Conservation (phyloP, 768 basidiomycete species). For the Tylopilus plumbeoviolaceoides region DNA sequence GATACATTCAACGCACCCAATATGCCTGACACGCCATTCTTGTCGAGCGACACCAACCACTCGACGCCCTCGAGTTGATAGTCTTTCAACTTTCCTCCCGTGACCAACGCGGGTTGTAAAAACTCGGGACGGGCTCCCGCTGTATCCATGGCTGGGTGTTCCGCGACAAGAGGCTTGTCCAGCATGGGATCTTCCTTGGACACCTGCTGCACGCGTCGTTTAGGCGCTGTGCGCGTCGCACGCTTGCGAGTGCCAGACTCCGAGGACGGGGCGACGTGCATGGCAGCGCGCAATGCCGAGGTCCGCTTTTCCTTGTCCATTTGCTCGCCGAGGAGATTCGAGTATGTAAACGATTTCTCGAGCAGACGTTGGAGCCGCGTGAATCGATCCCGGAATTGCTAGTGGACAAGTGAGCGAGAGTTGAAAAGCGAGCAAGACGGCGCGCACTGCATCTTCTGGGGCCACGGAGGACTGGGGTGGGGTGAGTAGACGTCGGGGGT, state of each 20-base stretch:
- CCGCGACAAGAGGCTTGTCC: constrained; percentile 13
- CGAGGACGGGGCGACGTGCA: constrained; percentile 17
- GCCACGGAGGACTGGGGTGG: constrained; percentile 13
- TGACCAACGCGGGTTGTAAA: constrained; percentile 73
- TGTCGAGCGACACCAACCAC: constrained; percentile 89
- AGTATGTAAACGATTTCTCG: constrained; percentile 74
- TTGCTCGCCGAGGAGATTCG: constrained; percentile 61
- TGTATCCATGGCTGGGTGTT: neutral
- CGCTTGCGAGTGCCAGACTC: constrained; percentile 10
- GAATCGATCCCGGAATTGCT: constrained; percentile 51
- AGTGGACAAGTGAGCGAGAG: neutral
- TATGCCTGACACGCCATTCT: constrained; percentile 82
- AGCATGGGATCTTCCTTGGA: neutral
- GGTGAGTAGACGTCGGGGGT: neutral
- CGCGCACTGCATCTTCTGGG: constrained; percentile 19
- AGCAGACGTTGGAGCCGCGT: constrained; percentile 61
- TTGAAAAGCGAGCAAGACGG: neutral
- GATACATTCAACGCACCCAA: constrained; percentile 45
- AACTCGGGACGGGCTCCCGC: constrained; percentile 37
- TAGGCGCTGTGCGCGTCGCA: constrained; percentile 3
- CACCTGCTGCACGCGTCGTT: constrained; percentile 7
- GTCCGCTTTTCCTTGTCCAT: constrained; percentile 60
- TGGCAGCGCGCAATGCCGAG: constrained; percentile 26
- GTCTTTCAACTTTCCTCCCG: constrained; percentile 80
- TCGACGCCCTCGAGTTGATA: constrained; percentile 94